phyloP scores from a whole-genome alignment of 495 filamentous ascomycete genomes.

The Cryomyces antarcticus region DNA sequence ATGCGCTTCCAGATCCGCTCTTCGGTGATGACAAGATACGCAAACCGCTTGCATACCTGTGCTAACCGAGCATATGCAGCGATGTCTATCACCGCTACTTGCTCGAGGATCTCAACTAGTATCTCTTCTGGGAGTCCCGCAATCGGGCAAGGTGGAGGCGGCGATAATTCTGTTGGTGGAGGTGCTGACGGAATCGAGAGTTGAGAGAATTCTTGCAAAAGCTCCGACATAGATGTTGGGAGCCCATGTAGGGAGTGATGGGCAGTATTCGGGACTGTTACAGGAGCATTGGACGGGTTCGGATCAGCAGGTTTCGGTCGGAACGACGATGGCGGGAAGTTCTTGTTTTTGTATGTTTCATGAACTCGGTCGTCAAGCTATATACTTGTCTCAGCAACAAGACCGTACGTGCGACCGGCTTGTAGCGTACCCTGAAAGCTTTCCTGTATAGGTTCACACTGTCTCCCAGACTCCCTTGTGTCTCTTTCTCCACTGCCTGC shows the following conservation, averaged over 20 bases:
- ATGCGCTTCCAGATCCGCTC: conserved; percentile 77
- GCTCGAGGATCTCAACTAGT: conserved; percentile 47
- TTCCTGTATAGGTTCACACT: conserved; percentile 77
- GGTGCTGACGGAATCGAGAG: conserved; percentile 30
- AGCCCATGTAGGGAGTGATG: conserved; percentile 38
- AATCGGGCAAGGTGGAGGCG: conserved; percentile 56
- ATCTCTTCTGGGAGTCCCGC: conserved; percentile 64
- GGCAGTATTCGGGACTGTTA: conserved; percentile 31
- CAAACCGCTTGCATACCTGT: conserved; percentile 68
- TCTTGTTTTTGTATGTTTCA: conserved; percentile 69
- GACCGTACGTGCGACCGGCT: background rate
- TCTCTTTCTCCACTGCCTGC: conserved; percentile 72
- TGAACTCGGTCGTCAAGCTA: conserved; percentile 72
- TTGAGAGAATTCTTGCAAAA: conserved; percentile 54
- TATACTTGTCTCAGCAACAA: background rate
- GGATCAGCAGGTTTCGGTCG: conserved; percentile 30
- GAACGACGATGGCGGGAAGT: conserved; percentile 49
- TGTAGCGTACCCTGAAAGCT: conserved; percentile 49
- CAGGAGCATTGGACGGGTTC: conserved; percentile 33
- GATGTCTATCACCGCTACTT: conserved; percentile 56
- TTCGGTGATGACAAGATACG: conserved; percentile 67
- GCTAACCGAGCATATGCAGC: conserved; percentile 60
- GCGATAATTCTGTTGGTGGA: conserved; percentile 30
- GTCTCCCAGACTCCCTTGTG: conserved; percentile 67
- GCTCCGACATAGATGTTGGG: conserved; percentile 32